phyloP scores from a whole-genome alignment of 495 filamentous ascomycete genomes.

The Emericellopsis terricola region DNA sequence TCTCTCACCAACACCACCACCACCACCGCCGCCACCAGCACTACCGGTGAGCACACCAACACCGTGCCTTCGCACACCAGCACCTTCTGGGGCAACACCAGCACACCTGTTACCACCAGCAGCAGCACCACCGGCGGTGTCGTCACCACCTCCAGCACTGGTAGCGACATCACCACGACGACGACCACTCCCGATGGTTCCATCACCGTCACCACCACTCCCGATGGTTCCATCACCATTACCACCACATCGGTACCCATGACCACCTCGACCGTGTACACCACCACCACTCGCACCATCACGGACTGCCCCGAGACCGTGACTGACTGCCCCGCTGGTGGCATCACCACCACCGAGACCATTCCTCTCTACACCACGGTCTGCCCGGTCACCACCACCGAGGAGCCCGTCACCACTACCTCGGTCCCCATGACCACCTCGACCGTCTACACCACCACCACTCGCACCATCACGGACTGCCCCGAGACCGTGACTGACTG shows the following conservation, averaged over 20 bases:
- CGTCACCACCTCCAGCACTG: too few species aligned
- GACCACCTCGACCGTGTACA: slow-evolving; percentile 10
- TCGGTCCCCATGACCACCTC: not conserved
- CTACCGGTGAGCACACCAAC: too few species aligned
- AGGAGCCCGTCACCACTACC: not conserved
- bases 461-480: slow-evolving; percentile 18
- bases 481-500: not conserved
- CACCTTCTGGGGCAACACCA: too few species aligned
- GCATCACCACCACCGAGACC: slow-evolving; percentile 6
- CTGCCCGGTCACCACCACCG: slow-evolving; percentile 8
- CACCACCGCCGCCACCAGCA: too few species aligned
- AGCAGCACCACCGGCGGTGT: too few species aligned
- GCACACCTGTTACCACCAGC: too few species aligned
- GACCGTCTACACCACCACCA: slow-evolving; percentile 15
- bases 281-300: slow-evolving; percentile 15
- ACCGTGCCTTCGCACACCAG: too few species aligned
- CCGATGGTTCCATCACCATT: too few species aligned
- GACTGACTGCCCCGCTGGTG: slow-evolving; percentile 1
- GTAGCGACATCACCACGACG: too few species aligned
- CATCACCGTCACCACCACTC: too few species aligned
- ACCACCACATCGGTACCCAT: slow-evolving; percentile 3
- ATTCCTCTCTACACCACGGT: slow-evolving; percentile 12
- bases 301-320: slow-evolving; percentile 9
- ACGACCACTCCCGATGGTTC: too few species aligned
- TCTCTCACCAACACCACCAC: slow-evolving; percentile 5